These are phyloP conservation scores for Mimosa pudica DNA, from an alignment of 306 rosid genomes.

Conservation along the genomic window DNA sequence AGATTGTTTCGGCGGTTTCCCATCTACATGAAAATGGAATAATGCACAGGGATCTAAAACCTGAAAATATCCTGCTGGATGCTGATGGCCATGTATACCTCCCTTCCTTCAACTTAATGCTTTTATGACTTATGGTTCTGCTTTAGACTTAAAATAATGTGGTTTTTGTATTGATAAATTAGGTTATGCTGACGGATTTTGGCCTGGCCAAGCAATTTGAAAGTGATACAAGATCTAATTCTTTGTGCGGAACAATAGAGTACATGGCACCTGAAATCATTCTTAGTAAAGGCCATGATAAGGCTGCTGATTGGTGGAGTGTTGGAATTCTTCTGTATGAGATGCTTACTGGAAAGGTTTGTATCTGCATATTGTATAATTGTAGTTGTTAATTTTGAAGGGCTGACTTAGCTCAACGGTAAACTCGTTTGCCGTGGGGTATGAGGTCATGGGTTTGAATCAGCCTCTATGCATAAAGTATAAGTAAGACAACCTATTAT, in stretches of 20 bases:
- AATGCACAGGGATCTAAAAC: constrained; percentile 98
- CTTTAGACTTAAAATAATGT: constrained; percentile 29
- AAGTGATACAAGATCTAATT: constrained; percentile 80
- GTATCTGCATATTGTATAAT: constrained; percentile 25
- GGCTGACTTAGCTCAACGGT: no score
- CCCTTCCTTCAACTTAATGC: constrained; percentile 28
- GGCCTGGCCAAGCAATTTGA: constrained; percentile 91
- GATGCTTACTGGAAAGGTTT: constrained; percentile 98
- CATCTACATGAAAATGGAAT: constrained; percentile 93
- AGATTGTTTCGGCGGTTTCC: constrained; percentile 89
- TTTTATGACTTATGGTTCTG: constrained; percentile 6
- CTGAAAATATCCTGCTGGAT: constrained; percentile 87
- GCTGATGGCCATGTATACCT: constrained; percentile 86
- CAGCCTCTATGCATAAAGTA: no score
- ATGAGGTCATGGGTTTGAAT: no score
- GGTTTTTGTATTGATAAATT: constrained; percentile 25
- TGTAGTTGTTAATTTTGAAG: constrained; percentile 20
- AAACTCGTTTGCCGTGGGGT: no score
- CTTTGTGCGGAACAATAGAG: constrained; percentile 90
- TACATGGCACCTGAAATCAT: constrained; percentile 99
- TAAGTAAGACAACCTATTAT: no score
- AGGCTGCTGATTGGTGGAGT: constrained; percentile 99
- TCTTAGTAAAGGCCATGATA: constrained; percentile 95
- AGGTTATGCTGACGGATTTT: constrained; percentile 97
- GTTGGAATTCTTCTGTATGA: constrained; percentile 87